Base-by-base conservation (phyloP, 805 yeast species). In the Candida alai region DNA sequence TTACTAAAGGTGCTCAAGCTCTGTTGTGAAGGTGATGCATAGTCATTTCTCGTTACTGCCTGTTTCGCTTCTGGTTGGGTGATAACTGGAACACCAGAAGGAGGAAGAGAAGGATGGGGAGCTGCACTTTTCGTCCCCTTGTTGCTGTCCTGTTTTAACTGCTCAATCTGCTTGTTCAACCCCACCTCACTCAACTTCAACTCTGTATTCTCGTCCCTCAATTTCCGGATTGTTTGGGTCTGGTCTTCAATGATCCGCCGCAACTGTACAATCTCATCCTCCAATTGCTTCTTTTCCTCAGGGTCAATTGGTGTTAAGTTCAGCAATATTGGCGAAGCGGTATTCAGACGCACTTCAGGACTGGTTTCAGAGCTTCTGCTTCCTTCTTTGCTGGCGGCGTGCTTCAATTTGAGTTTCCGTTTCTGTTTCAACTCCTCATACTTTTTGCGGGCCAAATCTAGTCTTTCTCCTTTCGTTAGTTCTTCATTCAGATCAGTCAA, bases 401-500 rank as follows among this genome's bases (percentile, higher is more conserved):
- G n/a, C n/a, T n/a, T n/a, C n/a, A n/a, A n/a, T n/a, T 69, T 74
- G 52, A 75, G 75, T 64, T 78, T 65, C 51, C 68, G 65, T 43
- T 65, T 68, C 57, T 66, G 68, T 58, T 76, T 83, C 65, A 83
- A 60, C 48, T 80, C 85, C 39, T 82, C 88, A 44, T 68, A 76
- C 68, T 79, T 74, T 61, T 79, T 81, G 48, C 83, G 73, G 4
- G 90, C 93, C 2, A 81, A 82, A 43, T 80, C 87, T 32, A 84
- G 64, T 53, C 78, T 75, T 50, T 78, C 84, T 31, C 74, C 77
- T 42, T 78, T 71, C 31, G 58, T 57, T 26, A 62, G 62, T 42
- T 56, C 63, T 19, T 38, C 35, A 22, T 39, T 39, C 16, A 28
- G 24, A n/a, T 19, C 26, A 20, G 22, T 16, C 9, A n/a, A n/a